These are phyloP conservation scores for Batkoa obscura DNA, from an alignment of 371 early-diverging fungal species.

Conservation along the genomic window DNA sequence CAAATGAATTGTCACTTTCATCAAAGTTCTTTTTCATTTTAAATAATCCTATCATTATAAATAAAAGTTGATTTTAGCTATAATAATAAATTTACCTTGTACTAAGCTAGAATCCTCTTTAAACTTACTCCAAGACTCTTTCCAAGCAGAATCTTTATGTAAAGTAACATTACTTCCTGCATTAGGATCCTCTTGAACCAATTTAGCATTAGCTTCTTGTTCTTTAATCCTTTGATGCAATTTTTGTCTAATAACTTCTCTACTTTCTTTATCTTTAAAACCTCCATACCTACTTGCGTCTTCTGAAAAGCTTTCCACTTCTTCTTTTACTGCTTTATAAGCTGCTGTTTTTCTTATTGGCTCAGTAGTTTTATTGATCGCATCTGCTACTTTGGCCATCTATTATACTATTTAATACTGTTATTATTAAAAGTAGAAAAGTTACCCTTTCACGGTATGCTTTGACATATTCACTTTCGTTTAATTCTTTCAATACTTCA, in stretches of 20 bases:
- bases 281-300: slow-evolving; percentile 63
- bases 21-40: slow-evolving; percentile 56
- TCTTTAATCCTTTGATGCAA: not conserved
- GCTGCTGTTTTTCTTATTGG: slow-evolving; percentile 52
- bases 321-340: slow-evolving; percentile 49
- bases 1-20: slow-evolving; percentile 75
- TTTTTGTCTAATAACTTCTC: slow-evolving; percentile 14
- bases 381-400: slow-evolving; percentile 13
- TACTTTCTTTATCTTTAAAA: slow-evolving; percentile 48
- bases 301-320: slow-evolving; percentile 46
- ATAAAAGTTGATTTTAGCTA: too few relatives aligned
- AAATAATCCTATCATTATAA: slow-evolving; percentile 33
- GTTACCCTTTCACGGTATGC: slow-evolving; percentile 57
- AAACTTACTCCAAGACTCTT: slow-evolving; percentile 80
- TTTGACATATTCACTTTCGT: slow-evolving; percentile 67
- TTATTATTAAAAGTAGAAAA: slow-evolving; percentile 13
- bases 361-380: slow-evolving; percentile 42
- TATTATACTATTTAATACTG: not conserved
- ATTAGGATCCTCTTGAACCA: slow-evolving; percentile 25
- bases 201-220: slow-evolving; percentile 6
- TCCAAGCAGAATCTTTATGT: slow-evolving; percentile 81
- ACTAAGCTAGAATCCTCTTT: slow-evolving; percentile 75
- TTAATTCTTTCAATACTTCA: slow-evolving; percentile 62
- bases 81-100: slow-evolving; percentile 27
- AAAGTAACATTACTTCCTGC: slow-evolving; percentile 76